Evolutionary conservation across 2,329 filamentous ascomycete genomes (phyloP).

Genomic region (Fusarium sp.): DNA sequence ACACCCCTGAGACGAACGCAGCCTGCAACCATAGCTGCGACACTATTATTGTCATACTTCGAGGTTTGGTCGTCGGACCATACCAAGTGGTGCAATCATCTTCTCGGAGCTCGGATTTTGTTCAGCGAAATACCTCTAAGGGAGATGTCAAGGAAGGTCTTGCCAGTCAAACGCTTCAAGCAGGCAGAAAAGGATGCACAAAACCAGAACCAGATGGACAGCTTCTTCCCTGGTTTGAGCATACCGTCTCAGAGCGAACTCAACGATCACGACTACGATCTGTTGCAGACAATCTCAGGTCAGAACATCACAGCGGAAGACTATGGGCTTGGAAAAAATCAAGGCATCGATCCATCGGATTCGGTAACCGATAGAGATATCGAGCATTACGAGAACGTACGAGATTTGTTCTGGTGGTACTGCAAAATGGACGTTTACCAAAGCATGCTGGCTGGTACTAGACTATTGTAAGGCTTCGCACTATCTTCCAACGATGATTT

Average conservation of each 20-base stretch:
- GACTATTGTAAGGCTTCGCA: conserved; percentile 76
- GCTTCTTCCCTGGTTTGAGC: conserved; percentile 42
- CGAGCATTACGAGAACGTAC: conserved; percentile 80
- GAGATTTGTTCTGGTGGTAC: conserved; percentile 96
- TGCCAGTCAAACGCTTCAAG: conserved; percentile 66
- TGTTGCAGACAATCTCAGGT: conserved; percentile 58
- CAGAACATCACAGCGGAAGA: conserved; percentile 52
- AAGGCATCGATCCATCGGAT: conserved; percentile 41
- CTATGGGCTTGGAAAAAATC: conserved; percentile 50
- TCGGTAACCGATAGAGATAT: conserved; percentile 70
- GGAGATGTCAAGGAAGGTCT: conserved; percentile 76
- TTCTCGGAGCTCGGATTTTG: conserved; percentile 84
- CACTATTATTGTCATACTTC: conserved; percentile 87
- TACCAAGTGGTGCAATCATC: conserved; percentile 93
- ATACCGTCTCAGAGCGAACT: conserved; percentile 40
- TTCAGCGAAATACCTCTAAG: conserved; percentile 84
- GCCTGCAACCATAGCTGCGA: conserved; percentile 86
- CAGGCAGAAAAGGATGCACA: conserved; percentile 50
- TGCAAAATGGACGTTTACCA: conserved; percentile 94
- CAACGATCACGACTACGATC: conserved; percentile 55
- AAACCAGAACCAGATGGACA: conserved; percentile 50
- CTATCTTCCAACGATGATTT: background rate
- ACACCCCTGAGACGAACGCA: conserved; percentile 75
- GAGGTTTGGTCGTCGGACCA: conserved; percentile 96
- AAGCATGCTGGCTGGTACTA: conserved; percentile 86